Evolutionary conservation across 2,329 filamentous ascomycete genomes (phyloP).

Genomic region (Epichloe festucae): DNA sequence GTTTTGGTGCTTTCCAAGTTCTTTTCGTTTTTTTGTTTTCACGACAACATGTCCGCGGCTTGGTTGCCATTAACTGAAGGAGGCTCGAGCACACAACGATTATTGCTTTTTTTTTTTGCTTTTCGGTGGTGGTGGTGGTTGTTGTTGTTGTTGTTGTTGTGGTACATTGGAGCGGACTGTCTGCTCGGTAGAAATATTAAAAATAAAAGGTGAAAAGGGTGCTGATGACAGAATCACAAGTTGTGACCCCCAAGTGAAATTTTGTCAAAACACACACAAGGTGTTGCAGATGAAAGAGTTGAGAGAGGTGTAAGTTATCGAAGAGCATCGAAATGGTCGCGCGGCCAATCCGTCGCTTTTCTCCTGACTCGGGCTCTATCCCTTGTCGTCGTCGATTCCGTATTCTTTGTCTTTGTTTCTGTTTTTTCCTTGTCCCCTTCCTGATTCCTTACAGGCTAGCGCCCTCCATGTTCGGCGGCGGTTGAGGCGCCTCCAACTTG

Average conservation of each 20-base stretch:
- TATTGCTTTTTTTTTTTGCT: neutral
- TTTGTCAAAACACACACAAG: neutral
- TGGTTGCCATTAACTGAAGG: neutral
- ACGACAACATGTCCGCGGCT: neutral
- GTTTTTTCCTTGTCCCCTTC: neutral
- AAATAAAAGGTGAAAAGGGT: neutral
- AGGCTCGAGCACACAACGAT: neutral
- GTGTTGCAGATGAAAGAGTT: neutral
- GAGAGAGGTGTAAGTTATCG: neutral
- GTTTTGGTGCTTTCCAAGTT: neutral
- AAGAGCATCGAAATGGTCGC: neutral
- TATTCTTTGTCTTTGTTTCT: neutral
- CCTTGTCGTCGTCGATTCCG: neutral
- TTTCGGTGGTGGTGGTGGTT: neutral
- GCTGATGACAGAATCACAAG: conserved; percentile 10
- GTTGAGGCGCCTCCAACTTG: conserved; percentile 51
- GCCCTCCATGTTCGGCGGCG: conserved; percentile 18
- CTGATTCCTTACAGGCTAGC: conserved; percentile 13
- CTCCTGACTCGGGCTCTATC: neutral
- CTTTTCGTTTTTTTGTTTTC: neutral
- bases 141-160: neutral
- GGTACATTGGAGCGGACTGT: neutral
- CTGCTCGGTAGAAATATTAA: neutral
- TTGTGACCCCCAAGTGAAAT: neutral
- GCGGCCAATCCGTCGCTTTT: neutral